Evolutionary conservation across 78 protist species (phyloP).

Genomic region (Anaeramoeba flamelloides): DNA sequence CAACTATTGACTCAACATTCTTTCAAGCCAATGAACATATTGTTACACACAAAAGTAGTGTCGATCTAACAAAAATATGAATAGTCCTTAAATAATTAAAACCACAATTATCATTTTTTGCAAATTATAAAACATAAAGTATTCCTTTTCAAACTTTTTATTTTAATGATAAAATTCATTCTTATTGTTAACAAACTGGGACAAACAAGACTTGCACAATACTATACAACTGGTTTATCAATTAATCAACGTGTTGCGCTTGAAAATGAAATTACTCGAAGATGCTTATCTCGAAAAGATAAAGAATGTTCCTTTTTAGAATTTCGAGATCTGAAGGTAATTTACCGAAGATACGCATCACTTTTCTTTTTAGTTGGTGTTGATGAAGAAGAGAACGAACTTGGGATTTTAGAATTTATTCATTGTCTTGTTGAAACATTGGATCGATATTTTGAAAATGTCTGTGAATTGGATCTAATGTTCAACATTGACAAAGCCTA

Average conservation of each 20-base stretch:
- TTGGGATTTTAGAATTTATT: conserved; percentile 72
- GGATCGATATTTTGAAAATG: conserved; percentile 68
- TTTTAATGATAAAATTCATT: conserved; percentile 63
- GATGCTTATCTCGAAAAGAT: conserved; percentile 61
- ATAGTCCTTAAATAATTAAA: too few relatives aligned
- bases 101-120: too few relatives aligned
- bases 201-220: conserved; percentile 80
- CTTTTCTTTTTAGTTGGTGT: conserved; percentile 83
- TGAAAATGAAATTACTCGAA: conserved; percentile 71
- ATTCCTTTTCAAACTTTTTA: conserved; percentile 3
- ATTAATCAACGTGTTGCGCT: conserved; percentile 44
- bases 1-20: too few relatives aligned
- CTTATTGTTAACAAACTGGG: conserved; percentile 82
- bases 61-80: too few relatives aligned
- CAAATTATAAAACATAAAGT: neutral
- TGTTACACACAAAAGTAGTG: too few relatives aligned
- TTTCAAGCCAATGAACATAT: too few relatives aligned
- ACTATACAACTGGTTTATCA: conserved; percentile 40
- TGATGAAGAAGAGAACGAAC: conserved; percentile 63
- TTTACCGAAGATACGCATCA: conserved; percentile 79
- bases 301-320: conserved; percentile 72
- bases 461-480: conserved; percentile 54
- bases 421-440: conserved; percentile 74
- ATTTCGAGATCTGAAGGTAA: conserved; percentile 45
- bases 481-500: conserved; percentile 83